phyloP scores from a whole-genome alignment of 371 early-diverging fungal genomes.

The Sporodiniella umbellata region DNA sequence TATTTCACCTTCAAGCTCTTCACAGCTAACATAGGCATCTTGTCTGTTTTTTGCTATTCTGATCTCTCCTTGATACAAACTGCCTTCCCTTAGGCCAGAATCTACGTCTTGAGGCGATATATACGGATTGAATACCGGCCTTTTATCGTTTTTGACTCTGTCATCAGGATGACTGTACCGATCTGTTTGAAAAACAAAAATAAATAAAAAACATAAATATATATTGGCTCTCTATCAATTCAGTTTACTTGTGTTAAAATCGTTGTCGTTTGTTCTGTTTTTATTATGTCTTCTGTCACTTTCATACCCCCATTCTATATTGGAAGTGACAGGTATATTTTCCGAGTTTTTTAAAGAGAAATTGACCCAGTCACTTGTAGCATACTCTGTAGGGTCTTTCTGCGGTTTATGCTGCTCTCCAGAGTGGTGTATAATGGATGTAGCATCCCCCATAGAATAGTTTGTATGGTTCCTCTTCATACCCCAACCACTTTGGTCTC shows the following conservation, averaged over 20 bases:
- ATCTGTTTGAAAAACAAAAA: not conserved
- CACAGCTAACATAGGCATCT: slow-evolving; percentile 80
- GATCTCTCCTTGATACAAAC: slow-evolving; percentile 53
- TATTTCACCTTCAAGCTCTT: slow-evolving; percentile 56
- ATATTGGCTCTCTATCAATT: no score
- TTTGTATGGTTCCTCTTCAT: no score
- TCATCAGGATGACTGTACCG: slow-evolving; percentile 6
- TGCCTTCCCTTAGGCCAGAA: not conserved
- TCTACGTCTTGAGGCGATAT: slow-evolving; percentile 5
- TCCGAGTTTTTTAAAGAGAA: not conserved
- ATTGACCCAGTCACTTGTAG: not conserved
- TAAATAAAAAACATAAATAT: no score
- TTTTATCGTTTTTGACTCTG: not conserved
- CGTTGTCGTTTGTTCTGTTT: no score
- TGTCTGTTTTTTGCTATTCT: slow-evolving; percentile 71
- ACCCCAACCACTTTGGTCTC: no score
- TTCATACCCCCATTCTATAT: not conserved
- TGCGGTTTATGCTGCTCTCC: not conserved
- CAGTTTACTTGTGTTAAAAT: no score
- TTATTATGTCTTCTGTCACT: not conserved
- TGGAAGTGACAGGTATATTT: not conserved
- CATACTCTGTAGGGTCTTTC: not conserved
- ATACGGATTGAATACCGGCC: not conserved
- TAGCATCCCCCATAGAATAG: no score
- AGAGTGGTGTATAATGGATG: no score